A percentile compares a stretch with the other conserved stretches of the same genome.
phyloP scores from a whole-genome alignment of 73 alveolate species.

The Symbiodinium pilosum region DNA sequence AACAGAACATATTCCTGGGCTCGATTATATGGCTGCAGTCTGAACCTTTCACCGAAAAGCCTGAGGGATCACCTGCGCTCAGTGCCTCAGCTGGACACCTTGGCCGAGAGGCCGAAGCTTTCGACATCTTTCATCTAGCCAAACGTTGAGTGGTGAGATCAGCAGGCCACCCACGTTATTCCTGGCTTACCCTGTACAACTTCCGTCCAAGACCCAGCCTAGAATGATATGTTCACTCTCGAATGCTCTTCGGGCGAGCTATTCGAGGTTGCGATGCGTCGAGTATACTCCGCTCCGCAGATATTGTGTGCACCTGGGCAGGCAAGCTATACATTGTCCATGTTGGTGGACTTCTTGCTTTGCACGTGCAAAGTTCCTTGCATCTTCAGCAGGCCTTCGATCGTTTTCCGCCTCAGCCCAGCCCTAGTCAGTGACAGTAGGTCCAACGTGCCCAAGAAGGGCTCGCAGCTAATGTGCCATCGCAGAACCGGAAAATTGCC shows the following conservation, averaged over 20 bases:
- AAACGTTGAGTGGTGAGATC: background rate
- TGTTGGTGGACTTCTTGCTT: background rate
- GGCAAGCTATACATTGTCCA: background rate
- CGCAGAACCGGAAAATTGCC: background rate
- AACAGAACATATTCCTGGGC: background rate
- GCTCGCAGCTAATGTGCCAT: constrained; percentile 17
- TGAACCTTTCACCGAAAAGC: no score
- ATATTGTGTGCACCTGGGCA: no score
- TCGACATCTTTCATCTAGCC: no score
- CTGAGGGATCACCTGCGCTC: background rate
- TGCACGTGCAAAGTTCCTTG: no score
- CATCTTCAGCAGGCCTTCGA: background rate
- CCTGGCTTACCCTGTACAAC: background rate
- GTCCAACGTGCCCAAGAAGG: constrained; percentile 20
- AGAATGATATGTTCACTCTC: no score
- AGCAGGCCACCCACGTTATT: background rate
- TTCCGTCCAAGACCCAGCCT: background rate
- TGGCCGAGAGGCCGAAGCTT: background rate
- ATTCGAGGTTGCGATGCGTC: constrained; percentile 8
- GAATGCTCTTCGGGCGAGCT: background rate
- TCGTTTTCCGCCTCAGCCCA: constrained; percentile 2
- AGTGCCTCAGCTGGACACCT: constrained; percentile 3
- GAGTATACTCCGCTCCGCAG: constrained; percentile 24
- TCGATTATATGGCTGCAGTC: background rate
- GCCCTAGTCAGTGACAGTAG: background rate